These are phyloP conservation scores for Microdochium bolleyi DNA, from an alignment of 2,329 filamentous ascomycete species.

Conservation along the genomic window DNA sequence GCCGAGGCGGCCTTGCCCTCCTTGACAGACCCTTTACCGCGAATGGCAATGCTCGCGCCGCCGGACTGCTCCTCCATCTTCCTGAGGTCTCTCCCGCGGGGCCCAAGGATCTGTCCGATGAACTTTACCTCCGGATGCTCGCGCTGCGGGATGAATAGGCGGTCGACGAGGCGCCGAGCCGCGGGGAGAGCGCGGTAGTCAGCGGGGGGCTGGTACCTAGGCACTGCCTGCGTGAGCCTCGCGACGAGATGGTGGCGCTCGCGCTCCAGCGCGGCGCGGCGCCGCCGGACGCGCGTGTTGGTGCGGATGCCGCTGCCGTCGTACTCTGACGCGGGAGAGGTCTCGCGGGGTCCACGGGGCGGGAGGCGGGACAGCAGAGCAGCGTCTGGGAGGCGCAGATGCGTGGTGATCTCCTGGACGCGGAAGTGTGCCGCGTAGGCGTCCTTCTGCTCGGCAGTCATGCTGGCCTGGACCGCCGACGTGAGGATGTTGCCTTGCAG, in stretches of 20 bases:
- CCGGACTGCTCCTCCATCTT: conserved; percentile 72
- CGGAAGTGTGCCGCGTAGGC: conserved; percentile 68
- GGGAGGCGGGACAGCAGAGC: conserved; percentile 61
- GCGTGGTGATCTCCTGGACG: conserved; percentile 75
- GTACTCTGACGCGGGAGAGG: conserved; percentile 69
- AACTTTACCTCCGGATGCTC: conserved; percentile 84
- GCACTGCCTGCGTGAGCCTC: conserved; percentile 71
- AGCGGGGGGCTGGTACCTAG: conserved; percentile 69
- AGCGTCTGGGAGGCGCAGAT: conserved; percentile 70
- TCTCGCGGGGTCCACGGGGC: conserved; percentile 49
- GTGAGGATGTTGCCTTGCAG: neutral
- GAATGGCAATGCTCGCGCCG: conserved; percentile 67
- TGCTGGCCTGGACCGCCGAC: conserved; percentile 21
- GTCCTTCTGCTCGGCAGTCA: conserved; percentile 74
- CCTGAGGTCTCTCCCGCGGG: conserved; percentile 74
- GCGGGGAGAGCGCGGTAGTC: too few relatives aligned
- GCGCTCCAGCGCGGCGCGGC: conserved; percentile 68
- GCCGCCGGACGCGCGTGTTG: conserved; percentile 71
- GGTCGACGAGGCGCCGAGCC: too few relatives aligned
- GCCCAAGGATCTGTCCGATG: conserved; percentile 80
- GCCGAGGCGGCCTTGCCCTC: conserved; percentile 41
- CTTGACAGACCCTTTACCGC: conserved; percentile 76
- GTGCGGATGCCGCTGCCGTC: conserved; percentile 75
- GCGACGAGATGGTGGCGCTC: conserved; percentile 72
- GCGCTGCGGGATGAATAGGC: conserved; percentile 77